phyloP scores from a whole-genome alignment of 176 grass and related monocot species.

The Carex scoparia region DNA sequence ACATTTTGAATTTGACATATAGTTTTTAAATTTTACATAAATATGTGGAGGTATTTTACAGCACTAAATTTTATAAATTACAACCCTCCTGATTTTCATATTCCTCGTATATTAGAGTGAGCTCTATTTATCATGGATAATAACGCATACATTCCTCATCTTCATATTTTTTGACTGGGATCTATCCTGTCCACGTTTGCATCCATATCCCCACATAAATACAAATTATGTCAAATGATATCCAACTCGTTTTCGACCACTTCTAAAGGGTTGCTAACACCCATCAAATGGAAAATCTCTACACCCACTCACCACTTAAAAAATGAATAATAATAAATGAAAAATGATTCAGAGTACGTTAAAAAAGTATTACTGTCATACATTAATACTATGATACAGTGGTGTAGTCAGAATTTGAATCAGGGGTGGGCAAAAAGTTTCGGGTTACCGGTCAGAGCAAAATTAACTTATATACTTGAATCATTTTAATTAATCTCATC shows the following conservation, averaged over 20 bases:
- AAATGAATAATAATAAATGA: neutral
- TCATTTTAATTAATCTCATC: too few relatives aligned
- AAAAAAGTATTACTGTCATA: neutral
- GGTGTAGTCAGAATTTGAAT: too few relatives aligned
- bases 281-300: neutral
- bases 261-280: neutral
- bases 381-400: neutral
- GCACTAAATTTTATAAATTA: too few relatives aligned
- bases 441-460: too few relatives aligned
- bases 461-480: too few relatives aligned
- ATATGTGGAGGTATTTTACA: too few relatives aligned
- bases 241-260: neutral
- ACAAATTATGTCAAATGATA: neutral
- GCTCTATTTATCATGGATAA: too few relatives aligned
- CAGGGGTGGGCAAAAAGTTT: too few relatives aligned
- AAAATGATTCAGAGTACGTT: neutral
- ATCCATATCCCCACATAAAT: neutral
- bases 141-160: neutral
- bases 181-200: neutral
- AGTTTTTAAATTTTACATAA: too few relatives aligned
- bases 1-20: too few relatives aligned
- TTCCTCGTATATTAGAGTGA: too few relatives aligned
- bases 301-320: neutral
- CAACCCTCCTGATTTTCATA: too few relatives aligned
- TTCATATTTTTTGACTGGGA: neutral